Percentiles rank a stretch among this genome's conserved stretches.
Evolutionary conservation across 805 yeast genomes (phyloP).

Genomic region (Candida silvicultrix): DNA sequence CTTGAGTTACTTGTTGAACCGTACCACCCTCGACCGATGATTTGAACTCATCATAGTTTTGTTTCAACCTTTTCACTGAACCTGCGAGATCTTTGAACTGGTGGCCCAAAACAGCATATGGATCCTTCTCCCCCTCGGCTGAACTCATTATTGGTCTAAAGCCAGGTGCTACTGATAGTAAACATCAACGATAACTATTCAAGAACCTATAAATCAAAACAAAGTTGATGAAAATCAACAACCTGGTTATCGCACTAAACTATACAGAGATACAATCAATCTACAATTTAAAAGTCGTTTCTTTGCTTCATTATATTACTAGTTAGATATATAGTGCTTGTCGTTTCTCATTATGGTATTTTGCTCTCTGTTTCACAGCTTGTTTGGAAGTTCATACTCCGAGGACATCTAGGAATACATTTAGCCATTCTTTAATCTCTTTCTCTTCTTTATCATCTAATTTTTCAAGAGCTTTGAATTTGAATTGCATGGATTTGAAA

Average conservation of each 20-base stretch:
- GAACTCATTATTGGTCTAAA: neutral
- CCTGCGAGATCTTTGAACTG: slow-evolving; percentile 7
- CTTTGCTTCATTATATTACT: too few species aligned
- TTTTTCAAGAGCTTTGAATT: slow-evolving; percentile 9
- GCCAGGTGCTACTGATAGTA: too few species aligned
- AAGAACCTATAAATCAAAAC: too few species aligned
- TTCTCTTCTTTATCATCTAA: slow-evolving; percentile 3
- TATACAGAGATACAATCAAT: too few species aligned
- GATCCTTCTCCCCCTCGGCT: slow-evolving; percentile 1
- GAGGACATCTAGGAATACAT: slow-evolving; percentile 9
- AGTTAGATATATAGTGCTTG: too few species aligned
- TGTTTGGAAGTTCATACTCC: slow-evolving; percentile 3
- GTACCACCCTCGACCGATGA: slow-evolving; percentile 1
- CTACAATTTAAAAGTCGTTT: too few species aligned
- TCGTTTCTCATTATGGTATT: too few species aligned
- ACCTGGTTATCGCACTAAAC: neutral
- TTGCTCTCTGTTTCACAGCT: too few species aligned
- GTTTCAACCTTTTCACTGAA: slow-evolving; percentile 6
- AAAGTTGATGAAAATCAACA: too few species aligned
- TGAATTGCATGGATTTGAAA: slow-evolving; percentile 16
- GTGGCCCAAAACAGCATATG: slow-evolving; percentile 5
- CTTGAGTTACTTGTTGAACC: slow-evolving; percentile 1
- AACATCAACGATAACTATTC: too few species aligned
- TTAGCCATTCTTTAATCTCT: slow-evolving; percentile 17
- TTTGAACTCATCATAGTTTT: slow-evolving; percentile 2